Percentiles rank a stretch among this genome's conserved stretches.
Evolutionary conservation across 495 filamentous ascomycete species (phyloP).

Genomic region (Trichoderma erinaceum): DNA sequence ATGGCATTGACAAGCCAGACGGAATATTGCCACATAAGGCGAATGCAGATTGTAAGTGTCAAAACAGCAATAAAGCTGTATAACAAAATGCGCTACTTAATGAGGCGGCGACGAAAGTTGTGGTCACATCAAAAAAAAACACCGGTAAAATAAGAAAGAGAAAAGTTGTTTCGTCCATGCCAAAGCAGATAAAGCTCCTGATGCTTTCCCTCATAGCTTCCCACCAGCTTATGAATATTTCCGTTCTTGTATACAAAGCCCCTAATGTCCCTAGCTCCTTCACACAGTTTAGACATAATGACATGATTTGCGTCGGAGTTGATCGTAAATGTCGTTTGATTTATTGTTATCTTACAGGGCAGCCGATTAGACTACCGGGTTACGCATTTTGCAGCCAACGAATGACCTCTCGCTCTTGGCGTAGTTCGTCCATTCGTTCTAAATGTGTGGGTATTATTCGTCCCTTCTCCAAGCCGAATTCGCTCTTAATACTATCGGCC

Average conservation of each 20-base stretch:
- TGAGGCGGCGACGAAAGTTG: not conserved
- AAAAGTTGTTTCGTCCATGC: not conserved
- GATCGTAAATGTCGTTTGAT: constrained; percentile 7
- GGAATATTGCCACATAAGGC: not conserved
- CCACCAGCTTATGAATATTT: not conserved
- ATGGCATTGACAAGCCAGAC: not conserved
- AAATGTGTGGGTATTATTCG: not conserved
- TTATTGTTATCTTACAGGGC: constrained; percentile 10
- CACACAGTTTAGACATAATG: not conserved
- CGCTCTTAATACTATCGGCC: constrained; percentile 52
- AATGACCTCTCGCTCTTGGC: not conserved
- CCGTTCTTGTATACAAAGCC: not conserved
- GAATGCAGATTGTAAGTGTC: not conserved
- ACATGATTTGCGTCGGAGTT: not conserved
- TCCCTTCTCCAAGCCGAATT: constrained; percentile 2
- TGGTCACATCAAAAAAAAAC: not conserved
- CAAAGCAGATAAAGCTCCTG: too few relatives aligned
- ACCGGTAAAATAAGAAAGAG: not conserved
- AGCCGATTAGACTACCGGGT: not conserved
- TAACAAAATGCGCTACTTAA: not conserved
- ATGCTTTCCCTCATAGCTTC: not conserved
- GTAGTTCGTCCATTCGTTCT: not conserved
- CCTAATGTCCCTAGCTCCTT: not conserved
- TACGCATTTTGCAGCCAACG: not conserved
- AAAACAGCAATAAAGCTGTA: not conserved